Percentiles rank a stretch among this genome's conserved stretches.
Evolutionary conservation across 805 yeast genomes (phyloP).

Genomic region (Dipodascus geniculatus): DNA sequence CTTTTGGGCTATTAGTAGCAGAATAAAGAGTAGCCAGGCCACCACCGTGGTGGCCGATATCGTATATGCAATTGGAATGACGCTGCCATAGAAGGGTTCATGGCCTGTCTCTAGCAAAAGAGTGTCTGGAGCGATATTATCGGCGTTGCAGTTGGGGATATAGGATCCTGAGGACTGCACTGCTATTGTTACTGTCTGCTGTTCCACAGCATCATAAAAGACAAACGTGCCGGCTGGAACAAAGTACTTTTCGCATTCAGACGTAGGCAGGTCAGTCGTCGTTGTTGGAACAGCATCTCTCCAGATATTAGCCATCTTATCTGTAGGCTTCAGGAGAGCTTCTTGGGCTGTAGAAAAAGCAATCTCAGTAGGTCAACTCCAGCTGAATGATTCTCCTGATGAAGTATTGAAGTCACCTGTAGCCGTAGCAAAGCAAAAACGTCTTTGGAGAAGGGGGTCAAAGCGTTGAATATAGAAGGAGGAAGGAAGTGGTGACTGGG

Average conservation of each 20-base stretch:
- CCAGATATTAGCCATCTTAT: slow-evolving; percentile 1
- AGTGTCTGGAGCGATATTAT: background rate
- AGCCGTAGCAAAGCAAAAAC: too few relatives aligned
- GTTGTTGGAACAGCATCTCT: slow-evolving; percentile 2
- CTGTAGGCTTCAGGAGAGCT: background rate
- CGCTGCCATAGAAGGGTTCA: slow-evolving; percentile 23
- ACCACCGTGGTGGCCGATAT: slow-evolving; percentile 28
- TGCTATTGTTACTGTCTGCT: slow-evolving; percentile 5
- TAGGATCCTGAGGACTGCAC: slow-evolving; percentile 7
- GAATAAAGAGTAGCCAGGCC: slow-evolving; percentile 58
- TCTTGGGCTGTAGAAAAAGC: too few relatives aligned
- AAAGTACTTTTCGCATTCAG: slow-evolving; percentile 6
- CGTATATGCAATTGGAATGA: slow-evolving; percentile 24
- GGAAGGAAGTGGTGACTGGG: background rate
- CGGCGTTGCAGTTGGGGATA: slow-evolving; percentile 4
- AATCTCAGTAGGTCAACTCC: too few relatives aligned
- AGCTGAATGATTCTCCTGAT: too few relatives aligned
- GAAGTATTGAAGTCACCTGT: background rate
- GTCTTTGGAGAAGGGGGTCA: too few relatives aligned
- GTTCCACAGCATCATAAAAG: slow-evolving; percentile 6
- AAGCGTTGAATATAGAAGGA: background rate
- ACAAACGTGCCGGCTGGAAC: slow-evolving; percentile 11
- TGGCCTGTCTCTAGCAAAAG: background rate
- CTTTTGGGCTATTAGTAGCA: slow-evolving; percentile 43
- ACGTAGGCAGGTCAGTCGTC: background rate